Conservation (phyloP, 1,139 yeast species). For the Pichia sp. region DNA sequence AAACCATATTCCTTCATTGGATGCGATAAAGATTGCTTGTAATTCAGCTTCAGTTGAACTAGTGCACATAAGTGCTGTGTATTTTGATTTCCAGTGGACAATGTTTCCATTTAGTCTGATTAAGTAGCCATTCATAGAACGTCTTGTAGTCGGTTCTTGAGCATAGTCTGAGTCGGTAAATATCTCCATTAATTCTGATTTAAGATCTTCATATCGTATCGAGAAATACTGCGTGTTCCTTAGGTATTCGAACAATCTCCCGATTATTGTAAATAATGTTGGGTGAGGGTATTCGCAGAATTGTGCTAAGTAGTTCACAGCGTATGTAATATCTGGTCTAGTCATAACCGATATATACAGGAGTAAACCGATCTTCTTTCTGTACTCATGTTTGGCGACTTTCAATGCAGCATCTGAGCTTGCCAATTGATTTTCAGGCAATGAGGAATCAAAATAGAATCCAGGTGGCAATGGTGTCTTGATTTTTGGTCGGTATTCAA, state of each 20-base stretch:
- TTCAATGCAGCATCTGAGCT: background rate
- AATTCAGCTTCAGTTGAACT: too few species aligned
- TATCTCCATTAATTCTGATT: background rate
- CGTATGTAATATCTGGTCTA: slow-evolving; percentile 2
- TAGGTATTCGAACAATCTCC: background rate
- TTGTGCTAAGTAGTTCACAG: slow-evolving; percentile 4
- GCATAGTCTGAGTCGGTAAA: background rate
- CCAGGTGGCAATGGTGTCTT: background rate
- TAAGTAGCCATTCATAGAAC: too few species aligned
- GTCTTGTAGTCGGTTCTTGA: too few species aligned
- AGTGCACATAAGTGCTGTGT: too few species aligned
- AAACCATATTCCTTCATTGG: too few species aligned
- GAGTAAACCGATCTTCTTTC: slow-evolving; percentile 1
- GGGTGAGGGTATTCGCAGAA: slow-evolving; percentile 1
- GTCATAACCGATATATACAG: slow-evolving; percentile 2
- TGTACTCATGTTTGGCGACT: background rate
- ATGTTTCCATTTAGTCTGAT: too few species aligned
- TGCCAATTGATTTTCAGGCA: background rate
- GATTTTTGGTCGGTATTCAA: background rate
- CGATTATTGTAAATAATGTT: background rate
- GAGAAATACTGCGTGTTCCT: background rate
- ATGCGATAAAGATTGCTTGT: too few species aligned
- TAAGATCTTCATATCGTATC: background rate
- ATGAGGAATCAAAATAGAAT: background rate
- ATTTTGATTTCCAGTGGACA: too few species aligned